Evolutionary conservation across 768 basidiomycete species (phyloP).

Genomic region (Boletellus ananiceps): DNA sequence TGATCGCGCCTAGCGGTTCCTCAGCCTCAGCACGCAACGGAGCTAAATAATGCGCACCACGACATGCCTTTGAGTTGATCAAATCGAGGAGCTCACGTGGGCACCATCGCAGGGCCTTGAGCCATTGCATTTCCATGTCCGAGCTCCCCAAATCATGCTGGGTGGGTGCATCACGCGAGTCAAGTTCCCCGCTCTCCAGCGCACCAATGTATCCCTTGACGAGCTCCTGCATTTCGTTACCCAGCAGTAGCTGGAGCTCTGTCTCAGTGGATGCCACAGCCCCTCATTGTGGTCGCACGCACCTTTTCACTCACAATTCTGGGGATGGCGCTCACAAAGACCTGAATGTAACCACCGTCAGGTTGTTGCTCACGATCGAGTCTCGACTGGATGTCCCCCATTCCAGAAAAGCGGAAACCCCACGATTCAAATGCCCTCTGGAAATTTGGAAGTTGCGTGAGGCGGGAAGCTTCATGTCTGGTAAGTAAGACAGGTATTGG

Average conservation of each 20-base stretch:
- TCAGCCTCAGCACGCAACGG: slow-evolving; percentile 1
- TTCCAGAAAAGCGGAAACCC: slow-evolving; percentile 59
- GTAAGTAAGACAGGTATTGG: slow-evolving; percentile 62
- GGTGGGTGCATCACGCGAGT: slow-evolving; percentile 14
- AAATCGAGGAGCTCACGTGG: slow-evolving; percentile 80
- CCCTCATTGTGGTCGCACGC: slow-evolving; percentile 10
- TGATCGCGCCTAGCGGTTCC: slow-evolving; percentile 72
- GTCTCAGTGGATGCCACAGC: slow-evolving; percentile 9
- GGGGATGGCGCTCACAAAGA: slow-evolving; percentile 60
- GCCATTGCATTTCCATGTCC: slow-evolving; percentile 45
- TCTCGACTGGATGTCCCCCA: slow-evolving; percentile 22
- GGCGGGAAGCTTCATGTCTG: slow-evolving; percentile 51
- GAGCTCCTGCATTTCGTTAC: slow-evolving; percentile 70
- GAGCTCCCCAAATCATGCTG: slow-evolving; percentile 8
- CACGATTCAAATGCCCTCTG: slow-evolving; percentile 55
- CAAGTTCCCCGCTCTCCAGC: slow-evolving; percentile 46
- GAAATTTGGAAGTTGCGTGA: slow-evolving; percentile 40
- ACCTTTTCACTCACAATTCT: slow-evolving; percentile 68
- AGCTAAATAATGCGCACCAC: slow-evolving; percentile 54
- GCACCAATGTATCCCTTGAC: slow-evolving; percentile 68
- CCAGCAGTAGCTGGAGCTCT: slow-evolving; percentile 50
- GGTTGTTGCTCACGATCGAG: slow-evolving; percentile 14
- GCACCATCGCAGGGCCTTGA: slow-evolving; percentile 72
- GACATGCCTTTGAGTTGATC: slow-evolving; percentile 92
- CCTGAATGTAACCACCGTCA: slow-evolving; percentile 52